Percentiles rank a stretch among this genome's conserved stretches.
Evolutionary conservation across 805 yeast genomes (phyloP).

Genomic region (Cyberlindnera nakhonratchasimensis): DNA sequence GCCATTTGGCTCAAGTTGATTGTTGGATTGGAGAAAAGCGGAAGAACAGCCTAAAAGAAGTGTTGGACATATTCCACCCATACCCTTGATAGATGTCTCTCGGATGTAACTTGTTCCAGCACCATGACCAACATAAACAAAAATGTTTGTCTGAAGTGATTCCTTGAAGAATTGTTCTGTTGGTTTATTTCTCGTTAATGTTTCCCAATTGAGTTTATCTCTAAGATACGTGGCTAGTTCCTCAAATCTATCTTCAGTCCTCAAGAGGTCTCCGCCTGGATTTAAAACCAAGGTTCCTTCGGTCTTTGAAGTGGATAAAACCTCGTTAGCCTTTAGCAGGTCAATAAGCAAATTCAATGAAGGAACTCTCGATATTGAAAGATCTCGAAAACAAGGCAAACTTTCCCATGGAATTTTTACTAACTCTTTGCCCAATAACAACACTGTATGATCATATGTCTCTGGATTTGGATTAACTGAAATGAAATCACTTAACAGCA

Average conservation of each 20-base stretch:
- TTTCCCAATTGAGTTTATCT: slow-evolving; percentile 42
- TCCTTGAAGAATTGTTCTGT: slow-evolving; percentile 47
- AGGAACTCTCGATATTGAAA: slow-evolving; percentile 74
- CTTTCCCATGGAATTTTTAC: slow-evolving; percentile 91
- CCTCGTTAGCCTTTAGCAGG: slow-evolving; percentile 28
- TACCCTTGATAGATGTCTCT: slow-evolving; percentile 47
- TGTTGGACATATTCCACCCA: slow-evolving; percentile 48
- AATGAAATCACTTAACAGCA: slow-evolving; percentile 37
- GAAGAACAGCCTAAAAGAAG: slow-evolving; percentile 90
- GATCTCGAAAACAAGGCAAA: slow-evolving; percentile 47
- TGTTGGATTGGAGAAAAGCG: slow-evolving; percentile 56
- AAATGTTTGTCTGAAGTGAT: slow-evolving; percentile 46
- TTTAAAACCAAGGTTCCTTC: slow-evolving; percentile 67
- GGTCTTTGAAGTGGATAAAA: slow-evolving; percentile 22
- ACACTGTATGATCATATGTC: slow-evolving; percentile 51
- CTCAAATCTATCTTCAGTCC: slow-evolving; percentile 60
- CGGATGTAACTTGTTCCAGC: slow-evolving; percentile 87
- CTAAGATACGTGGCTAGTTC: slow-evolving; percentile 36
- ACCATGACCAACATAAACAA: slow-evolving; percentile 90
- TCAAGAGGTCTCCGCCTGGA: slow-evolving; percentile 72
- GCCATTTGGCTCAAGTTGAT: slow-evolving; percentile 69
- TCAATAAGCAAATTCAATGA: slow-evolving; percentile 47
- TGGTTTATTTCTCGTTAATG: slow-evolving; percentile 55
- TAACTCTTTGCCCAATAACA: slow-evolving; percentile 66
- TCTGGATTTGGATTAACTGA: slow-evolving; percentile 11